Percentiles rank a stretch among this genome's conserved stretches.
phyloP scores from a whole-genome alignment of 2,329 filamentous ascomycete species.

The Aureobasidium sp. region DNA sequence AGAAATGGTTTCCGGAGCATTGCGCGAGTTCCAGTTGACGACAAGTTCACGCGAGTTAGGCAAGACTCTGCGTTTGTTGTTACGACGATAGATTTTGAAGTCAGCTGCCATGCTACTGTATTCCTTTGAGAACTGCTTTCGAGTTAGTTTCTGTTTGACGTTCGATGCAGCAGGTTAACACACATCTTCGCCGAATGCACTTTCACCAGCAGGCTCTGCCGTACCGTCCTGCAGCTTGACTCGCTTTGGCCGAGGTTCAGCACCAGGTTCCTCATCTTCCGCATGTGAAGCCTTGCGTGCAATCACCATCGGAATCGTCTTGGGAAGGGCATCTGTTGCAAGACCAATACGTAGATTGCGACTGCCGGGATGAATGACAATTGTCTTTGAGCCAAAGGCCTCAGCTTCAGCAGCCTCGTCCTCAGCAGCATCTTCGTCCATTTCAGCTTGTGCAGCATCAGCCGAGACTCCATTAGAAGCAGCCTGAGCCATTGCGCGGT shows the following conservation, averaged over 20 bases:
- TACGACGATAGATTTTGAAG: slow-evolving; percentile 81
- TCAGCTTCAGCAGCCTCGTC: slow-evolving; percentile 46
- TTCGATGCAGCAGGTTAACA: not conserved
- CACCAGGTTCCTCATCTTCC: slow-evolving; percentile 75
- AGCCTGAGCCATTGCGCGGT: slow-evolving; percentile 71
- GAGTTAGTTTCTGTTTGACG: not conserved
- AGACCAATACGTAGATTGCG: slow-evolving; percentile 92
- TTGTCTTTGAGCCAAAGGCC: slow-evolving; percentile 76
- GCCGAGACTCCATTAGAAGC: slow-evolving; percentile 58
- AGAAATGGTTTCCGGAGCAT: slow-evolving; percentile 75
- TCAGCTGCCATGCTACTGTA: slow-evolving; percentile 79
- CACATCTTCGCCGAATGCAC: slow-evolving; percentile 81
- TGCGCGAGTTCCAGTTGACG: slow-evolving; percentile 83
- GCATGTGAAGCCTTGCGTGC: slow-evolving; percentile 68
- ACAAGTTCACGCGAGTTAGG: slow-evolving; percentile 98
- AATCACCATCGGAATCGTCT: slow-evolving; percentile 87
- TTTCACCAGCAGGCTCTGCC: slow-evolving; percentile 50
- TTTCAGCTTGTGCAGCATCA: slow-evolving; percentile 23
- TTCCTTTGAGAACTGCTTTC: slow-evolving; percentile 45
- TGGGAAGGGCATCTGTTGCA: slow-evolving; percentile 90
- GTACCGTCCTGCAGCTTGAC: slow-evolving; percentile 52
- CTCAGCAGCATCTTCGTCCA: slow-evolving; percentile 47
- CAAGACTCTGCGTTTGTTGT: slow-evolving; percentile 87
- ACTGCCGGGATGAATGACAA: slow-evolving; percentile 91
- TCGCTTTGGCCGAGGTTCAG: slow-evolving; percentile 65